Conservation (phyloP, 179 eudicot species). For the Carnegiea gigantea region DNA sequence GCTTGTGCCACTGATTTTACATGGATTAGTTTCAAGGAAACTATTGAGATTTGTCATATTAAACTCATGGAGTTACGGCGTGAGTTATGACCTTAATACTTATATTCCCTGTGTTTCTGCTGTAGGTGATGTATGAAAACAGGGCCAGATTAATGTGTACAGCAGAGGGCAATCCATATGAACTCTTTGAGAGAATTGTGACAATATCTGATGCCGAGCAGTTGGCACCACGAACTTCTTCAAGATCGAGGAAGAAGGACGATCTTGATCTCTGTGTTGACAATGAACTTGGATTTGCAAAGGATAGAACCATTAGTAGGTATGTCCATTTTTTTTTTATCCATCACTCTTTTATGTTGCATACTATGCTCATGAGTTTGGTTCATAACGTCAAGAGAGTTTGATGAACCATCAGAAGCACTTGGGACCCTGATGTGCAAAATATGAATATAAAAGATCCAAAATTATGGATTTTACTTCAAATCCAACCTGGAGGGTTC, state of each 20-base stretch:
- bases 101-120: conserved; percentile 2
- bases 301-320: conserved; percentile 97
- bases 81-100: neutral
- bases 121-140: conserved; percentile 92
- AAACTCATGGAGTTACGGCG: neutral
- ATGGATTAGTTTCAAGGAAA: neutral
- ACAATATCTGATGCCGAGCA: conserved; percentile 80
- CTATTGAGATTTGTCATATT: neutral
- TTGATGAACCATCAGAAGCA: too few relatives aligned
- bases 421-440: too few relatives aligned
- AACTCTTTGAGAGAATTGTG: conserved; percentile 71
- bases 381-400: neutral
- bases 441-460: too few relatives aligned
- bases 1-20: neutral
- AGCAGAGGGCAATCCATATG: conserved; percentile 77
- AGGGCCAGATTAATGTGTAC: conserved; percentile 79
- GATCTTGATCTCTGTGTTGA: conserved; percentile 83
- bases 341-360: neutral
- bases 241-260: conserved; percentile 76
- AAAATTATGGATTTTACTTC: too few relatives aligned
- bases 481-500: too few relatives aligned
- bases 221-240: conserved; percentile 73
- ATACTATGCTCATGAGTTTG: too few relatives aligned
- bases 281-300: conserved; percentile 89
- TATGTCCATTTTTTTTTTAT: conserved; percentile 19